Conservation (phyloP, 2,329 filamentous ascomycete species). For the Calonectria leucothoes region DNA sequence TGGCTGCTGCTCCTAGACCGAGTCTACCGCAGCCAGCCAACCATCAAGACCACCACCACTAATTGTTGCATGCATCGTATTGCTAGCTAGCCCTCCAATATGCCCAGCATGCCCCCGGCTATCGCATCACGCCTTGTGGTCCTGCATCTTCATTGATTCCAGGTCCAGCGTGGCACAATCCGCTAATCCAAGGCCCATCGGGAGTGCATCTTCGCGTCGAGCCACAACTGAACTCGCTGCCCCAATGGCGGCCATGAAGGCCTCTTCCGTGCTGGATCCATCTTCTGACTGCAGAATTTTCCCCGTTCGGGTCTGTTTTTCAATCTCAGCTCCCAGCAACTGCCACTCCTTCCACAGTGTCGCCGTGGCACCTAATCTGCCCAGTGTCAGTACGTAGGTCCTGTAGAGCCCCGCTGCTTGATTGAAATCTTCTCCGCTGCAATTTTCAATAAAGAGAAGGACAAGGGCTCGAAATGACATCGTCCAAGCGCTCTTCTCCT, state of each 20-base stretch:
- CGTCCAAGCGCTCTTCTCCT: conserved; percentile 30
- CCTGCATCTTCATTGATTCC: conserved; percentile 29
- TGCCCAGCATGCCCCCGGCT: conserved; percentile 20
- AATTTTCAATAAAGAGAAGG: conserved; percentile 18
- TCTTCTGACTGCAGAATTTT: not conserved
- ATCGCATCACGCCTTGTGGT: conserved; percentile 23
- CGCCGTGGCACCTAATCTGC: conserved; percentile 45
- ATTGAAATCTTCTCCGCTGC: not conserved
- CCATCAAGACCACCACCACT: conserved; percentile 28
- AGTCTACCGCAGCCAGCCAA: conserved; percentile 30
- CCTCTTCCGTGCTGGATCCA: conserved; percentile 12
- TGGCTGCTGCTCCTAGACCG: conserved; percentile 20
- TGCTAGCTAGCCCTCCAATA: conserved; percentile 16
- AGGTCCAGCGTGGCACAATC: conserved; percentile 34
- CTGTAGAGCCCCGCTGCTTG: conserved; percentile 33
- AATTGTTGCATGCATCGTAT: conserved; percentile 28
- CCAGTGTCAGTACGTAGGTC: conserved; percentile 44
- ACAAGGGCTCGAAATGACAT: conserved; percentile 42
- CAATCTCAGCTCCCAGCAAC: conserved; percentile 18
- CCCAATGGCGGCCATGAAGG: conserved; percentile 31
- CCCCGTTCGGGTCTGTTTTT: not conserved
- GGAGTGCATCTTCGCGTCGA: conserved; percentile 20
- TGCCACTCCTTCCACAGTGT: conserved; percentile 48
- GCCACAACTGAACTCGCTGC: conserved; percentile 33
- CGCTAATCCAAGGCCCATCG: conserved; percentile 29